Evolutionary conservation across 257 asterid genomes (phyloP).

Genomic region (Oldenlandia corymbosa): DNA sequence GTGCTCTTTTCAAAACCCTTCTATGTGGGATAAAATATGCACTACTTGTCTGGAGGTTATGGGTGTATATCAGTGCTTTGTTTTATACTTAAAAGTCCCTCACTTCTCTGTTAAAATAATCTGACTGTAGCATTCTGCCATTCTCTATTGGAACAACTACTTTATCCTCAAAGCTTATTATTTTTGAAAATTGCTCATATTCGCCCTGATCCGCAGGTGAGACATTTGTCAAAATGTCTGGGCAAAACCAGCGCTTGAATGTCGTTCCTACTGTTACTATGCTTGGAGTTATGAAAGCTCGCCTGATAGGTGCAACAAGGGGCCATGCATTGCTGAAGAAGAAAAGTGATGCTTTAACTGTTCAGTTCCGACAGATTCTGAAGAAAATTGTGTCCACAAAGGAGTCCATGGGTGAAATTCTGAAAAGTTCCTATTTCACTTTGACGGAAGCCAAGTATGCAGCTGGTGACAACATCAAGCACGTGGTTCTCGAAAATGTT

Average conservation of each 20-base stretch:
- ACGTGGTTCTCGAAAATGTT: slow-evolving; percentile 44
- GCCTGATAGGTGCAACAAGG: slow-evolving; percentile 47
- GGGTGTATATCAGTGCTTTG: background rate
- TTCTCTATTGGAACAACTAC: background rate
- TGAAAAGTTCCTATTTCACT: slow-evolving; percentile 37
- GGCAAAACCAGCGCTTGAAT: slow-evolving; percentile 39
- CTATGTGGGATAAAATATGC: background rate
- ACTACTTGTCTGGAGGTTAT: background rate
- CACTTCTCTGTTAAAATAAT: background rate
- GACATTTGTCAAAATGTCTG: slow-evolving; percentile 31
- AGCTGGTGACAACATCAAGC: slow-evolving; percentile 47
- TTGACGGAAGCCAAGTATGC: slow-evolving; percentile 43
- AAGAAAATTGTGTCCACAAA: slow-evolving; percentile 39
- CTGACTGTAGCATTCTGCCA: background rate
- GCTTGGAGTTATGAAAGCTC: slow-evolving; percentile 49
- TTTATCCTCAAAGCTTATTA: background rate
- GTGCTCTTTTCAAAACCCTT: background rate
- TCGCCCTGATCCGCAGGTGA: slow-evolving; percentile 6
- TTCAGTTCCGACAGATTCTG: slow-evolving; percentile 44
- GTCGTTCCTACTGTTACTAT: slow-evolving; percentile 47
- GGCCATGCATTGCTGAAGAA: slow-evolving; percentile 50
- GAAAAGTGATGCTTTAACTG: slow-evolving; percentile 48
- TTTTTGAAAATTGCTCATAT: background rate
- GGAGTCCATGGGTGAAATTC: slow-evolving; percentile 44
- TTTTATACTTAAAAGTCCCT: background rate